These are phyloP conservation scores for Tuber magnatum DNA, from an alignment of 495 filamentous ascomycete genomes.

Conservation along the genomic window DNA sequence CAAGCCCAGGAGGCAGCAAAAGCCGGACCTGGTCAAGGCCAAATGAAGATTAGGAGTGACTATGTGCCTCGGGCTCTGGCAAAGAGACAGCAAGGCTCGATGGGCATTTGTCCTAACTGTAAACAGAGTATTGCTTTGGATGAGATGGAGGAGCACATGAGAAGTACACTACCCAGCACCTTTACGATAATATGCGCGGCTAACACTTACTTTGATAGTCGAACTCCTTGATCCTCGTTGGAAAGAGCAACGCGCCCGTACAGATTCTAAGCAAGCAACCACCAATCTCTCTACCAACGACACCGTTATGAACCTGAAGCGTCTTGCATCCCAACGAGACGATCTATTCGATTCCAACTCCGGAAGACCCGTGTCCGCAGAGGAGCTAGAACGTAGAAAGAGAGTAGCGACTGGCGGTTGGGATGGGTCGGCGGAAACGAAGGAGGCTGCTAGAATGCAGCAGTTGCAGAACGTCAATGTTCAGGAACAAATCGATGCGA, in stretches of 20 bases:
- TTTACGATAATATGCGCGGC: slow-evolving; percentile 9
- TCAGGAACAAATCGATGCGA: slow-evolving; percentile 63
- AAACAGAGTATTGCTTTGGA: slow-evolving; percentile 75
- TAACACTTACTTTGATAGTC: slow-evolving; percentile 44
- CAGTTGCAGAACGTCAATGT: slow-evolving; percentile 59
- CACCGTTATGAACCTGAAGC: slow-evolving; percentile 89
- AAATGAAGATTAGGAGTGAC: slow-evolving; percentile 88
- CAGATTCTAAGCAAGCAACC: slow-evolving; percentile 71
- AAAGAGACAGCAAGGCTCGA: slow-evolving; percentile 56
- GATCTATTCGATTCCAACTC: slow-evolving; percentile 82
- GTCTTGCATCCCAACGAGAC: slow-evolving; percentile 82
- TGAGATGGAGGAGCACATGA: slow-evolving; percentile 90
- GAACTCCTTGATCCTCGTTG: slow-evolving; percentile 91
- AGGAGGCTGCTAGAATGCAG: slow-evolving; percentile 51
- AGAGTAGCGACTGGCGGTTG: slow-evolving; percentile 54
- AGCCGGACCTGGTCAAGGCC: slow-evolving; percentile 50
- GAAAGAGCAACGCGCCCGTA: slow-evolving; percentile 90
- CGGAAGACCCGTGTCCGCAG: slow-evolving; percentile 59
- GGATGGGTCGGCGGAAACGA: slow-evolving; percentile 58
- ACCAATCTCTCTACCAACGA: slow-evolving; percentile 82
- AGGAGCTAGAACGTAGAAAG: slow-evolving; percentile 71
- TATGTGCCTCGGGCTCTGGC: slow-evolving; percentile 81
- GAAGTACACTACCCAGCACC: slow-evolving; percentile 50
- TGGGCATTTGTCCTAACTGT: slow-evolving; percentile 88
- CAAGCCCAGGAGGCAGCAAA: slow-evolving; percentile 72